A percentile compares a stretch with the other conserved stretches of the same genome.
Evolutionary conservation across 1,284 basidiomycete genomes (phyloP).

Genomic region (Ganoderma resinaceum): DNA sequence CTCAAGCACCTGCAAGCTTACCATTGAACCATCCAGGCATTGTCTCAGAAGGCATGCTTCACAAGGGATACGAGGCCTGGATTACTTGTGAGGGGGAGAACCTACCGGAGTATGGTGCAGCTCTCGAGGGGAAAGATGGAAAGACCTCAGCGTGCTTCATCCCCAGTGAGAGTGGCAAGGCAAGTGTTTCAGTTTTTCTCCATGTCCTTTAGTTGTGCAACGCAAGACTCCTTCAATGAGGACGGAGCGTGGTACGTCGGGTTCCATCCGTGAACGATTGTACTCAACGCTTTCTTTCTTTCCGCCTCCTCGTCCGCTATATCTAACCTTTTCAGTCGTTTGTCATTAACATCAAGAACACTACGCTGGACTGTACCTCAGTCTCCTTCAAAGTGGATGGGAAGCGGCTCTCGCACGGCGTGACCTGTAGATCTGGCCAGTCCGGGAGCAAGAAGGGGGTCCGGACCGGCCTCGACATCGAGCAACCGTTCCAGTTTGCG

Average conservation of each 20-base stretch:
- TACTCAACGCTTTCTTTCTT: background rate
- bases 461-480: constrained; percentile 5
- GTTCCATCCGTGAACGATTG: background rate
- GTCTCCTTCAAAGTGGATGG: constrained; percentile 14
- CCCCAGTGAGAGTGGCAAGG: constrained; percentile 29
- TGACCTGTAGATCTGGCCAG: background rate
- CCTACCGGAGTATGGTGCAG: constrained; percentile 17
- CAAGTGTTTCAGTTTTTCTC: background rate
- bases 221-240: background rate
- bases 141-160: constrained; percentile 22
- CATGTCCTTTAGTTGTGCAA: background rate
- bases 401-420: constrained; percentile 3
- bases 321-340: constrained; percentile 5
- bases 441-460: constrained; percentile 5
- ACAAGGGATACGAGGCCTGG: constrained; percentile 16
- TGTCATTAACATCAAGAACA: constrained; percentile 9
- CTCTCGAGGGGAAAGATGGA: constrained; percentile 12
- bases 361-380: background rate
- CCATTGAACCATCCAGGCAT: background rate
- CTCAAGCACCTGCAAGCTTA: background rate
- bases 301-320: no score
- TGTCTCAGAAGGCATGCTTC: constrained; percentile 12
- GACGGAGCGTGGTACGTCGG: background rate
- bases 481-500: constrained; percentile 19
- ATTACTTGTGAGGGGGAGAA: constrained; percentile 18